Evolutionary conservation across 306 rosid genomes (phyloP), one percentile per base, ranked within the genome.

Genomic region (Citrullus mucosospermus): DNA sequence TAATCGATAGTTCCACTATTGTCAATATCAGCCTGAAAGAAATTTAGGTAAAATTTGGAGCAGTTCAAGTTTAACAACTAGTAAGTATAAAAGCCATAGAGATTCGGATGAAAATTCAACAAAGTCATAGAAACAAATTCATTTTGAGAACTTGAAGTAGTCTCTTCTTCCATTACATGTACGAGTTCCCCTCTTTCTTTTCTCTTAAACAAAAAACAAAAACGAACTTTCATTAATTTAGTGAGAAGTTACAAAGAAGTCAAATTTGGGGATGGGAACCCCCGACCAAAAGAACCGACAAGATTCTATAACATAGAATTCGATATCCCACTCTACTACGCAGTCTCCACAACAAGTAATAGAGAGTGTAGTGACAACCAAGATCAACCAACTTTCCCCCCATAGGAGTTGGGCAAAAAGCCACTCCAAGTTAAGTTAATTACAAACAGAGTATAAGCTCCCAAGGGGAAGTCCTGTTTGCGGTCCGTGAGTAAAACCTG

Each of bases 1-100:
- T 90, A 90, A 80, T 90, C 94, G 46, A 90, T 90, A 17, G 94
- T 90, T 79, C 94, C 94, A 76, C 94, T 90, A 61, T 88, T 90
- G 85, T 90, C 94, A 75, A 90, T 90, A 78, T 90, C 94, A 84
- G 94, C 94, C 94, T 90, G 90, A 32, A 81, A 83, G 79, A 56
- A 78, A 79, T 71, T 80, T 53, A 86, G 82, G 66, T 77, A 82
- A 28, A 86, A 82, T 77, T 63, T 48, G 28, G 63, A 3, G 43
- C 78, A 55, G 80, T 28, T 30, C 78, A 71, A 55, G 80, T 28
- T 30, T 77, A 71, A 51, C 25, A 66, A 39, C 76, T n/a, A 34
- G 69, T 14, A 50, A 69, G 41, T 58, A 13, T 22, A 22, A 6
- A 6, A 12, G 1, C 58, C 76, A 50, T 28, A 9, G 25, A 3